Percentiles rank a stretch among this genome's conserved stretches.
Conservation (phyloP, 2,329 filamentous ascomycete species). For the Colletotrichum orchidophilum region DNA sequence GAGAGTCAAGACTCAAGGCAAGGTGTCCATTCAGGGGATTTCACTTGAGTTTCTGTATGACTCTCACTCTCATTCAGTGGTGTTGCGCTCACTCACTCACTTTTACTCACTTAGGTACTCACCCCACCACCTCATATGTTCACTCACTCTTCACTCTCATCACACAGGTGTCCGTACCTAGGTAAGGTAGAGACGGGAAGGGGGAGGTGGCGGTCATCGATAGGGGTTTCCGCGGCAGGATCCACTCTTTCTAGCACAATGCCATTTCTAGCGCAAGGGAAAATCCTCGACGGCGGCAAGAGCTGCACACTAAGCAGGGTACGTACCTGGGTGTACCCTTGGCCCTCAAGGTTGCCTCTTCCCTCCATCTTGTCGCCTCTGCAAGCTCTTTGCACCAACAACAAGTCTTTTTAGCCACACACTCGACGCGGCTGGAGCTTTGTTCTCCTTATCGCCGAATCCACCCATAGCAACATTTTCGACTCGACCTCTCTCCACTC, state of each 20-base stretch:
- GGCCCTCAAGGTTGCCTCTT: not conserved
- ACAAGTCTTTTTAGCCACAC: not conserved
- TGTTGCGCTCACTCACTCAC: not conserved
- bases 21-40: not conserved
- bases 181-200: not conserved
- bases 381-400: not conserved
- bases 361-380: not conserved
- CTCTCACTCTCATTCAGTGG: not conserved
- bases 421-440: not conserved
- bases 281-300: not conserved
- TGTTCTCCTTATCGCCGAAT: constrained; percentile 5
- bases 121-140: too few species aligned
- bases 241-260: constrained; percentile 16
- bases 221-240: constrained; percentile 13
- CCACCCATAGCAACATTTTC: constrained; percentile 16
- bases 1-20: not conserved
- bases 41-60: not conserved
- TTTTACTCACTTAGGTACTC: not conserved
- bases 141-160: not conserved
- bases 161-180: not conserved
- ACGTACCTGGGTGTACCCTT: too few species aligned
- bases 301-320: not conserved
- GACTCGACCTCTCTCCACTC: constrained; percentile 22
- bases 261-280: constrained; percentile 12
- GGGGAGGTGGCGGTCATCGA: not conserved